These are phyloP conservation scores for Myxozyma monticola DNA, from an alignment of 805 yeast genomes.

Conservation along the genomic window DNA sequence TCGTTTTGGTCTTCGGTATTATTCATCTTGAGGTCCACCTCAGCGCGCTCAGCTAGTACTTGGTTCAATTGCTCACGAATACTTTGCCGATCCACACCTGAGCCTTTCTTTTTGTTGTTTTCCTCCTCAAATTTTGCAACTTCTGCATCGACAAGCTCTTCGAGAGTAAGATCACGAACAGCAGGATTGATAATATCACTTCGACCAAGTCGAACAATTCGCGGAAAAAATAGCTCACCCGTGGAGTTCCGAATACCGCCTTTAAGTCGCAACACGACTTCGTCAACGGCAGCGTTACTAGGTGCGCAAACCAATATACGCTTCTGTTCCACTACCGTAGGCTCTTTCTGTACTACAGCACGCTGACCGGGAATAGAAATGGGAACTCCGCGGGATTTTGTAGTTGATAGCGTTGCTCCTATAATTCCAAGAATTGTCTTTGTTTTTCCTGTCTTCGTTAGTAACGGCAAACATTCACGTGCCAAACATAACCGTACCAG, in stretches of 20 bases:
- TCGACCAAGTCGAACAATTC: slow-evolving; percentile 82
- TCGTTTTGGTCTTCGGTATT: slow-evolving; percentile 34
- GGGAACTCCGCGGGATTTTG: slow-evolving; percentile 28
- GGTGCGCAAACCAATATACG: slow-evolving; percentile 94
- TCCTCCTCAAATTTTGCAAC: slow-evolving; percentile 38
- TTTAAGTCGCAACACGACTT: slow-evolving; percentile 77
- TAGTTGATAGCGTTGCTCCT: slow-evolving; percentile 58
- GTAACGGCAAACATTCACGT: no score
- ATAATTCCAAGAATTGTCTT: slow-evolving; percentile 91
- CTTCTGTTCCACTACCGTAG: slow-evolving; percentile 38
- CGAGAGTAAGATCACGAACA: slow-evolving; percentile 80
- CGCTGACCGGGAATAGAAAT: slow-evolving; percentile 35
- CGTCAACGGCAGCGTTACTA: slow-evolving; percentile 98
- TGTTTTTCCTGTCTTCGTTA: slow-evolving; percentile 73
- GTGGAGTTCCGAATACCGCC: slow-evolving; percentile 57
- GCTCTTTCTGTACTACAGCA: slow-evolving; percentile 13
- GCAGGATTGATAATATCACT: slow-evolving; percentile 82
- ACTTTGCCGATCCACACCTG: slow-evolving; percentile 39
- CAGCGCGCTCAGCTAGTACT: slow-evolving; percentile 59
- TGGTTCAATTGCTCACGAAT: slow-evolving; percentile 53
- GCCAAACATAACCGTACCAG: no score
- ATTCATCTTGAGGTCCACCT: slow-evolving; percentile 47
- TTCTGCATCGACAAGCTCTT: slow-evolving; percentile 74
- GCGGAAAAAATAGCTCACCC: slow-evolving; percentile 54
- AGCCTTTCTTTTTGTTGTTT: slow-evolving; percentile 31